A percentile compares a stretch with the other conserved stretches of the same genome.
phyloP scores from a whole-genome alignment of 805 yeast genomes.

The Ogataea nakhonphanomensis region DNA sequence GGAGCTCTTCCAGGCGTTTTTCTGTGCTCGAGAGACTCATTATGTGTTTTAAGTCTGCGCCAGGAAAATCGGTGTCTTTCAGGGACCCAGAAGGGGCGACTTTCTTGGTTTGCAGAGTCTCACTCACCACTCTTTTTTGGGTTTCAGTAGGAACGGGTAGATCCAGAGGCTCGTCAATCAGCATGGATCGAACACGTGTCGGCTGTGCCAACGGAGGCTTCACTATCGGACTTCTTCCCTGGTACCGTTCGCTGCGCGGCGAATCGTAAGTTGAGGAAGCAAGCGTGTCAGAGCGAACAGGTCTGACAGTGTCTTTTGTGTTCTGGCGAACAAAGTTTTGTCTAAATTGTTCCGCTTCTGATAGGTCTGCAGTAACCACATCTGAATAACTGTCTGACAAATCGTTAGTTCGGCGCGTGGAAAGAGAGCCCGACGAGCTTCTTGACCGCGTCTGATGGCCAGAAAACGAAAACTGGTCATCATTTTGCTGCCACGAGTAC shows the following conservation, averaged over 20 bases:
- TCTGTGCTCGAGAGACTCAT: slow-evolving; percentile 19
- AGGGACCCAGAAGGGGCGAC: background rate
- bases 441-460: slow-evolving; percentile 14
- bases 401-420: slow-evolving; percentile 16
- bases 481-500: slow-evolving; percentile 18
- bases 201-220: background rate
- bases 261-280: slow-evolving; percentile 3
- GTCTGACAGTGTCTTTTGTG: slow-evolving; percentile 23
- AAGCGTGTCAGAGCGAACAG: background rate
- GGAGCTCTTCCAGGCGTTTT: slow-evolving; percentile 40
- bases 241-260: background rate
- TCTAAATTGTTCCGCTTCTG: slow-evolving; percentile 18
- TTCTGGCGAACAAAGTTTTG: slow-evolving; percentile 23
- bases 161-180: background rate
- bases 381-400: slow-evolving; percentile 10
- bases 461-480: slow-evolving; percentile 7
- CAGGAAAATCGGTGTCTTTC: slow-evolving; percentile 9
- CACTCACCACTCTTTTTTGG: background rate
- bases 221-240: background rate
- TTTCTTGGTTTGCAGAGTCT: background rate
- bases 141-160: background rate
- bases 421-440: slow-evolving; percentile 25
- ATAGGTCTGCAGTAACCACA: background rate
- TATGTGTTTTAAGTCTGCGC: slow-evolving; percentile 16
- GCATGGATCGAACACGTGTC: slow-evolving; percentile 1